Base-by-base conservation (phyloP, 768 basidiomycete species). In the Boletus vermiculosoides region DNA sequence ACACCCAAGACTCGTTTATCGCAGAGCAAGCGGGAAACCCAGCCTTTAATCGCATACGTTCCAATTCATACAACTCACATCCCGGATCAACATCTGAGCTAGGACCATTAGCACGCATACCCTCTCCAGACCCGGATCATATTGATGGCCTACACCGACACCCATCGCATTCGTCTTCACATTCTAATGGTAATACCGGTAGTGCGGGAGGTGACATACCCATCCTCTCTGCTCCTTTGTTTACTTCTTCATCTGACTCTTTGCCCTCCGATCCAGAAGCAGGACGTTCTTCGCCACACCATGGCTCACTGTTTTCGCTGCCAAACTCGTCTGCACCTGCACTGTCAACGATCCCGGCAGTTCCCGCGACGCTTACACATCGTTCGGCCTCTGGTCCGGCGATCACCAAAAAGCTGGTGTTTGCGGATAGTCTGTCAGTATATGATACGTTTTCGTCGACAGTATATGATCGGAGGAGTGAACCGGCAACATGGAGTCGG, bases 401-500 rank as follows among this genome's bases (percentile, higher is more conserved):
- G 34, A 79, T 82, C 3, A 81, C 84, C 59, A 94, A 93, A 71
- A 80, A 84, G 56, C 77, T 98, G 51, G 83, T 88, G 52, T 99
- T 98, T 74, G 95, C 95, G 31, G 88, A 83, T 47, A 96, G 93
- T 68, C 75, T 98, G 68, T 92, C 91, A 30, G 92, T 99, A 42
- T 98, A 98, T 67, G 92, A 94, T 72, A 99, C 96, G n/a, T 98
- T 97, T 78, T 85, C 92, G 45, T 74, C 92, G 22, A 78, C 83
- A 33, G 88, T 93, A 58, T 99, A 99, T 75, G 96, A 99, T 75
- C 81, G 97, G 52, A 80, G 94, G 66, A 94, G 92, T 63, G 96
- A 98, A 73, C 94, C 93, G 22, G 95, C 94, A 46, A 98, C 96
- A 28, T 98, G 94, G 87, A 98, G 95, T 75, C 83, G 92, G 40